Evolutionary conservation across 345 rosid genomes (phyloP), one percentile per base, ranked within the genome.

Genomic region (Rhodomyrtus tomentosa): DNA sequence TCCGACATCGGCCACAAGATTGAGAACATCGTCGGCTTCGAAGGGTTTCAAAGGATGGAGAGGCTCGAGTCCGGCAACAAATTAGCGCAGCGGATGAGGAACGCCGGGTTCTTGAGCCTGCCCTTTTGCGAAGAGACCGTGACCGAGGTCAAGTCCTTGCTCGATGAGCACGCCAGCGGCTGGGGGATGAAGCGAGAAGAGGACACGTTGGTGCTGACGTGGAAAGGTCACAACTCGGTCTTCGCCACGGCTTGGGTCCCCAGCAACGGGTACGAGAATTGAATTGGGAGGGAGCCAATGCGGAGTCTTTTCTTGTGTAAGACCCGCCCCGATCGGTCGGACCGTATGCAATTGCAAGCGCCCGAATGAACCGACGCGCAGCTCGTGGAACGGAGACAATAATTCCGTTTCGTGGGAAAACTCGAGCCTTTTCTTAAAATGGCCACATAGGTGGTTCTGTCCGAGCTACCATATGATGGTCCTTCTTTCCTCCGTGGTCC

Each of bases 111-210:
- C 54, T 74, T 49, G 10, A 83, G 91, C n/a, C 74, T 90, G 32
- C 89, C 92, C 22, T 92, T 92, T 45, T 50, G 92, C n/a, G 96
- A 93, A 73, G 94, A 91, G 82, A 94, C 94, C 2, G 48, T 90
- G 10, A 81, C 54, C 38, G 94, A 93, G 84, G 91, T 94, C 21
- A 94, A 87, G 84, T 88, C 84, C 5, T 51, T 94, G 90, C 85
- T 94, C 32, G 95, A 94, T 81, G 93, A 94, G 73, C 95, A 94
- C 81, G 93, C 95, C 7, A 87, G 95, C 22, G 95, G 96, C 1
- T 94, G 95, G 96, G 96, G 96, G 24, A 94, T 94, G 96, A 94
- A 92, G 87, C 88, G 84, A 81, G 96, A 92, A 54, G 96, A 92
- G 56, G 94, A 92, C 50, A 91, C 80, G 93, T 48, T 94, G 83